Base-by-base conservation (phyloP, 2,329 filamentous ascomycete genomes). In the Paraphoma sp. region DNA sequence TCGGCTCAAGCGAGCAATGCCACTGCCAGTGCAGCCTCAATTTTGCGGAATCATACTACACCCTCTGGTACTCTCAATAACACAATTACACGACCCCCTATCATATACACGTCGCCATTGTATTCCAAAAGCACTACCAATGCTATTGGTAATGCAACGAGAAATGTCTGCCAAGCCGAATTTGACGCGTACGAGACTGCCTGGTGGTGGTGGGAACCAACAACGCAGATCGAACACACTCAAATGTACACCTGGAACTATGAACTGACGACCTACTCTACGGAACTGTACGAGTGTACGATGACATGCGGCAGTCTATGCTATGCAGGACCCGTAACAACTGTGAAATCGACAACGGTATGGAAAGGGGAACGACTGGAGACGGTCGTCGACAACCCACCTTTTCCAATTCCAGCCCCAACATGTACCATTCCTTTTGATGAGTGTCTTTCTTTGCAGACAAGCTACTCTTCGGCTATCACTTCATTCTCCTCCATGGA, bases 351-450 rank as follows among this genome's bases (percentile, higher is more conserved):
- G 9, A 55, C 54, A 17, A 57, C 60, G 4, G 42, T 16, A 11
- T 41, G 59, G 8, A 38, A 41, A 1, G 12, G 30, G 14, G 30
- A 36, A 11, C 16, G 36, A 17, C 45, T 46, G 16, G 16, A 31
- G 12, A 57, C 53, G 1, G 52, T 38, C 29, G 44, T 46, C 6
- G 33, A 49, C 1, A 38, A 45, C n/a, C 17, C 29, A 6, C 11
- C 51, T 12, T 60, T 59, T 40, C 42, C 61, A 18, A 41, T n/a
- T 9, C 45, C 57, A 2, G 33, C 28, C 23, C 63, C 63, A 40
- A 60, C 56, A 23, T 66, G 63, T 48, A 63, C 49, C 4, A 59
- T 65, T 17, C 56, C 48, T 4, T 55, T 47, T 40, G 53, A 46
- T 29, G 63, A 63, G 17, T 65, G 63, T 28, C 40, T 60, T 7